Conservation (phyloP, 495 filamentous ascomycete genomes). For the Lasiosphaeria hispida region DNA sequence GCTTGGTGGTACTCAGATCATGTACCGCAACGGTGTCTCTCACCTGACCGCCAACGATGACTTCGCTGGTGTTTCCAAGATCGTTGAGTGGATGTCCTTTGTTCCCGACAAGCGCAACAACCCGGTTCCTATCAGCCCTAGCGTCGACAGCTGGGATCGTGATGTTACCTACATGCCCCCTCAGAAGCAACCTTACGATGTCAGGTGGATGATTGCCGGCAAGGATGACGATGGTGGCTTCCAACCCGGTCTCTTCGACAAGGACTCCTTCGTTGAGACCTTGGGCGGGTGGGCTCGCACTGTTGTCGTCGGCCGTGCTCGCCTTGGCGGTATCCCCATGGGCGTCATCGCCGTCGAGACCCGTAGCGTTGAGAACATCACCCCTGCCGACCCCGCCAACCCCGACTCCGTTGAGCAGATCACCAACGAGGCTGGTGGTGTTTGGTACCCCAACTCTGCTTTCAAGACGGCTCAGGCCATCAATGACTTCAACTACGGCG, state of each 20-base stretch:
- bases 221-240: constrained; percentile 75
- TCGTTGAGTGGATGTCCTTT: constrained; percentile 95
- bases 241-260: constrained; percentile 90
- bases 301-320: constrained; percentile 93
- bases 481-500: constrained; percentile 97
- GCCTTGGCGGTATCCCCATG: constrained; percentile 95
- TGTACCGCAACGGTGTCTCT: constrained; percentile 99
- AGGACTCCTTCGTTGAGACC: constrained; percentile 92
- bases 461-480: constrained; percentile 99
- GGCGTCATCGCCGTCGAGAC: constrained; percentile 98
- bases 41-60: constrained; percentile 98
- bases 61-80: constrained; percentile 96
- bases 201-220: constrained; percentile 87
- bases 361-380: constrained; percentile 92
- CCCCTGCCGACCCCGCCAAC: constrained; percentile 96
- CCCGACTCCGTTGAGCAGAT: constrained; percentile 97
- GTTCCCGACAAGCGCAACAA: constrained; percentile 90
- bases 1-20: constrained; percentile 98
- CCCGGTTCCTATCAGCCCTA: constrained; percentile 82
- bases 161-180: constrained; percentile 84
- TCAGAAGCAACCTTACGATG: constrained; percentile 86
- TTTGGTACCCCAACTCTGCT: constrained; percentile 99
- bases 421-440: constrained; percentile 89
- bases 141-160: constrained; percentile 88
- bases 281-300: constrained; percentile 96